Evolutionary conservation across 768 basidiomycete genomes (phyloP).

Genomic region (Termitomyces sp.): DNA sequence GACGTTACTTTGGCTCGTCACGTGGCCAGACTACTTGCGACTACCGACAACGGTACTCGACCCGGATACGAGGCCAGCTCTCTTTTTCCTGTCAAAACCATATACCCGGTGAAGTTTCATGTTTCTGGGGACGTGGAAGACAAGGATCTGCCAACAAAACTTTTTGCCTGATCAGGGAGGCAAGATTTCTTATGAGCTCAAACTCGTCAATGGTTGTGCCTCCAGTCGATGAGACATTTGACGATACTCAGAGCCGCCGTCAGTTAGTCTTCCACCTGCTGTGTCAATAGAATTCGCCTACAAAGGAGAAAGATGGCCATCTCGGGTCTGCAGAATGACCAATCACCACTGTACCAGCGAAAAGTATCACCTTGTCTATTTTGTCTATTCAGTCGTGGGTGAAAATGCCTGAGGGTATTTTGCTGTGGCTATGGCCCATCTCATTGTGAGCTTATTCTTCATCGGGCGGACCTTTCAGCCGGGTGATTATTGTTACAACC

Average conservation of each 20-base stretch:
- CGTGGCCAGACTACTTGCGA: not conserved
- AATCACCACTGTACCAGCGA: not conserved
- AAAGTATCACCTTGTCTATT: not conserved
- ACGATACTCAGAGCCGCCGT: not conserved
- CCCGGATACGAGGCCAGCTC: not conserved
- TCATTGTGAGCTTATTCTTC: not conserved
- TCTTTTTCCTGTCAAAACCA: not conserved
- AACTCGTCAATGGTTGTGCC: not conserved
- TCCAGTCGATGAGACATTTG: no score
- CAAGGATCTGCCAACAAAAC: not conserved
- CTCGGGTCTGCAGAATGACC: not conserved
- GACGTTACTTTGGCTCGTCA: constrained; percentile 6
- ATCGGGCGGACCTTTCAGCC: not conserved
- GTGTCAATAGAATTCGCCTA: not conserved
- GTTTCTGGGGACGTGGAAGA: not conserved
- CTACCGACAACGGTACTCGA: no score
- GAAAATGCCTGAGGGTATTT: not conserved
- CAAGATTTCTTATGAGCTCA: no score
- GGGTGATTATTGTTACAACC: not conserved
- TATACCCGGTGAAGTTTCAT: not conserved
- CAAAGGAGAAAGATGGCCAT: not conserved
- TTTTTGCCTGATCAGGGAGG: not conserved
- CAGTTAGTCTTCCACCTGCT: not conserved
- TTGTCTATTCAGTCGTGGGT: not conserved
- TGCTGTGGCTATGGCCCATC: not conserved